Percentiles rank a stretch among this genome's conserved stretches.
phyloP scores from a whole-genome alignment of 1,139 yeast genomes.

The Hansenula anomala region DNA sequence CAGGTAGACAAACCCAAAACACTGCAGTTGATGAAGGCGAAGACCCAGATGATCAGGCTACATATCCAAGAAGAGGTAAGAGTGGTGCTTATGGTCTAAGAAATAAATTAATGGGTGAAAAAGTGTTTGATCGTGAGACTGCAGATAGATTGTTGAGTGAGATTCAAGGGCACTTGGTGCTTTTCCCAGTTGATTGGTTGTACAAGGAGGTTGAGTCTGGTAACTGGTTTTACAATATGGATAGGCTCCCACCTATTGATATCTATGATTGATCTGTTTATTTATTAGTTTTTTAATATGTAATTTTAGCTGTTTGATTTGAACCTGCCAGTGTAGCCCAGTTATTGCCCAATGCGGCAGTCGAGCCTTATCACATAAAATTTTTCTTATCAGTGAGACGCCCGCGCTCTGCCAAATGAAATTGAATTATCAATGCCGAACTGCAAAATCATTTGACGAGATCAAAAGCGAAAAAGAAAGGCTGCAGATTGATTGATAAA shows the following conservation, averaged over 20 bases:
- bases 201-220: constrained; percentile 79
- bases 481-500: too few relatives aligned
- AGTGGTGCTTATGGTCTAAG: constrained; percentile 36
- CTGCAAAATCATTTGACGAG: too few relatives aligned
- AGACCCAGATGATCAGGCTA: too few relatives aligned
- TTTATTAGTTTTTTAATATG: too few relatives aligned
- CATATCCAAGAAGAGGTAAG: constrained; percentile 25
- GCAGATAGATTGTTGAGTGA: constrained; percentile 72
- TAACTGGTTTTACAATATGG: constrained; percentile 94
- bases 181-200: constrained; percentile 91
- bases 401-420: too few relatives aligned
- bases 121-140: constrained; percentile 67
- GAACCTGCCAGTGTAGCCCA: too few relatives aligned
- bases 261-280: constrained; percentile 63
- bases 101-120: constrained; percentile 39
- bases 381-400: too few relatives aligned
- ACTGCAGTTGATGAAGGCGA: background rate
- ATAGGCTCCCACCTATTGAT: constrained; percentile 91
- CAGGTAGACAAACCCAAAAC: constrained; percentile 1
- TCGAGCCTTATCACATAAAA: too few relatives aligned
- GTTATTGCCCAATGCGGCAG: too few relatives aligned
- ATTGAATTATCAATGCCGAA: too few relatives aligned
- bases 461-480: too few relatives aligned
- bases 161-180: constrained; percentile 84
- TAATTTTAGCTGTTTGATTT: too few relatives aligned